Evolutionary conservation across 129 eudicot genomes (phyloP), one percentile per base, ranked within the genome.

Genomic region (Ambrosia trifida): DNA sequence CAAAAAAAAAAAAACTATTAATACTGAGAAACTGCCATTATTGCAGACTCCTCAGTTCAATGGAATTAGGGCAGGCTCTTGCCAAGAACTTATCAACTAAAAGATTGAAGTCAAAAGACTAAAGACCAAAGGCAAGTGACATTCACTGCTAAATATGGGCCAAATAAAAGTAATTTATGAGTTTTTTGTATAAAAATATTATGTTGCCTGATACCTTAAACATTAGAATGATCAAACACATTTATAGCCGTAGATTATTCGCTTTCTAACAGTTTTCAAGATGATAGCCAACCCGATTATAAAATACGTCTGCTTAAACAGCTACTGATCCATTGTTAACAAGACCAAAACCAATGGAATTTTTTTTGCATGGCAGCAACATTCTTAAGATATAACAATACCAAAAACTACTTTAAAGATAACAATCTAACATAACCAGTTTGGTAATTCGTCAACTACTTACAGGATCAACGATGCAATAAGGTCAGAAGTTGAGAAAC

Each of bases 381-480:
- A 1, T 20, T 56, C 54, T 16, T 56, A 36, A 66, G 19, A 51
- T 20, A 74, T n/a, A 3, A 74, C 24, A 41, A 49, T 51, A 12
- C 3, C 66, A 65, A 20, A 66, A 18, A 8, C 30, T 3, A 38
- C 33, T 35, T 40, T 19, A 4, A 64, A 40, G 10, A 41, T 31
- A 14, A 53, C 13, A 16, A 16, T 40, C 45, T 4, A 40, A 40
- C 45, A 6, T 4, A 12, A 24, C 9, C 10, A 8, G 11, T 17
- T 66, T 36, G 44, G 11, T 76, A 58, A 16, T 11, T 47, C 10
- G 46, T 68, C 1, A 56, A 16, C 17, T 66, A 40, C 92, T 84
- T 11, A 87, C 97, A 94, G 65, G 30, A 76, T 70, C 76, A 94
- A 68, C 41, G 96, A 87, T 58, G 99, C 96, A 82, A 89, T 84